Percentiles rank a stretch among this genome's conserved stretches.
Evolutionary conservation across 352 stramenopile genomes (phyloP).

Genomic region (Phytophthora tubulina): DNA sequence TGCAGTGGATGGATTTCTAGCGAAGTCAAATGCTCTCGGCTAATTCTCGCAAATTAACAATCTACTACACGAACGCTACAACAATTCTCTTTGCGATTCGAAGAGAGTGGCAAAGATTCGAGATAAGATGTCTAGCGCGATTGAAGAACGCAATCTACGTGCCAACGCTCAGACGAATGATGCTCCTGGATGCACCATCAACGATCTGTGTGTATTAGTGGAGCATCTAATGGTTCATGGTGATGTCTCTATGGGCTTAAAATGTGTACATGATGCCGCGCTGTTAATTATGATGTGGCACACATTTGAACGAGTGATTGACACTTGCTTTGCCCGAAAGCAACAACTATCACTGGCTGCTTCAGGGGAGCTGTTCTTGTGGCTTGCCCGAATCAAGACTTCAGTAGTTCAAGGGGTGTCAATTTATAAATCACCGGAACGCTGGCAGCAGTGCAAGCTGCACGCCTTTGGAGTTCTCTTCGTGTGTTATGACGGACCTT

Average conservation of each 20-base stretch:
- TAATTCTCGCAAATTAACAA: slow-evolving; percentile 31
- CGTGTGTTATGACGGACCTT: slow-evolving; percentile 8
- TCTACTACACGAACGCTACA: slow-evolving; percentile 18
- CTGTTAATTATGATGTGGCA: slow-evolving; percentile 2
- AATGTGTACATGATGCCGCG: background rate
- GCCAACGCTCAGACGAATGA: slow-evolving; percentile 28
- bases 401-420: too few species aligned
- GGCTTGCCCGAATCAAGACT: too few species aligned
- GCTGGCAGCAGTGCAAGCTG: background rate
- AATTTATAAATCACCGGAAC: too few species aligned
- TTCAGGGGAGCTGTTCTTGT: too few species aligned
- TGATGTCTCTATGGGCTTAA: slow-evolving; percentile 19
- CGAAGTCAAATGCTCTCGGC: slow-evolving; percentile 20
- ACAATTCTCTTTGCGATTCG: slow-evolving; percentile 4
- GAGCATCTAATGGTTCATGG: slow-evolving; percentile 12
- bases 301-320: slow-evolving; percentile 9
- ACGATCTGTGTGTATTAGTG: slow-evolving; percentile 24
- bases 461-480: slow-evolving; percentile 15
- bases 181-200: slow-evolving; percentile 29
- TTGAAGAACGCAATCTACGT: slow-evolving; percentile 36
- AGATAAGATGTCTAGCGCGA: slow-evolving; percentile 37
- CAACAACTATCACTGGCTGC: too few species aligned
- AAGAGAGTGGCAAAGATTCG: slow-evolving; percentile 28
- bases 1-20: slow-evolving; percentile 9
- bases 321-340: too few species aligned